These are phyloP conservation scores for Populus nigra DNA, from an alignment of 345 rosid species.

Conservation along the genomic window DNA sequence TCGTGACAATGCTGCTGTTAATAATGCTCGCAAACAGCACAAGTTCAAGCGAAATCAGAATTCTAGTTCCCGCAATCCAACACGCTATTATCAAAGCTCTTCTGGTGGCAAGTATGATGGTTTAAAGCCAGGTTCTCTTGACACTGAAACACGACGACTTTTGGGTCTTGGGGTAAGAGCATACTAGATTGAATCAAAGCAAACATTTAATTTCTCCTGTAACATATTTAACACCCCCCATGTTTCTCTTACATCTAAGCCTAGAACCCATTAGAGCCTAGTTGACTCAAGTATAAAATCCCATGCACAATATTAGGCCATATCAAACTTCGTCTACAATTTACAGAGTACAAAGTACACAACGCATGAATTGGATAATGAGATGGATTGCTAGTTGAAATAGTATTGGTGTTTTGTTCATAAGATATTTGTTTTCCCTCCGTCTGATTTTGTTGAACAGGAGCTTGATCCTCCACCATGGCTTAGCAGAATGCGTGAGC, in stretches of 20 bases:
- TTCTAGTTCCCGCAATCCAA: slow-evolving; percentile 48
- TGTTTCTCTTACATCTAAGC: slow-evolving; percentile 13
- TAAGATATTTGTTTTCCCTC: not conserved
- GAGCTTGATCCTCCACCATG: slow-evolving; percentile 99
- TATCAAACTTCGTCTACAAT: not conserved
- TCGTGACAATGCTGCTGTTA: slow-evolving; percentile 73
- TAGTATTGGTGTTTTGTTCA: not conserved
- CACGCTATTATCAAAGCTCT: slow-evolving; percentile 70
- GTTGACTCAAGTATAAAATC: not conserved
- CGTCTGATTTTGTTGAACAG: slow-evolving; percentile 29
- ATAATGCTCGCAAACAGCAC: slow-evolving; percentile 72
- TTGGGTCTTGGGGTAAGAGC: slow-evolving; percentile 79
- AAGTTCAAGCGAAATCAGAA: slow-evolving; percentile 63
- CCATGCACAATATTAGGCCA: not conserved
- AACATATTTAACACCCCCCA: not conserved
- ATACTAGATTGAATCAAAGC: not conserved
- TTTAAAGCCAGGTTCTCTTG: slow-evolving; percentile 82
- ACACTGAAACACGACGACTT: slow-evolving; percentile 67
- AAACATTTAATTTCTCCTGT: not conserved
- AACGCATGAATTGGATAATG: not conserved
- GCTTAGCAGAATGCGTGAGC: slow-evolving; percentile 92
- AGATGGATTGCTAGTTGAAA: not conserved
- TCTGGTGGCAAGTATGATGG: slow-evolving; percentile 78
- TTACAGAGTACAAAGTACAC: not conserved
- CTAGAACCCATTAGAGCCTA: not conserved